Evolutionary conservation across 73 alveolate genomes (phyloP).

Genomic region (Breviolum minutum): DNA sequence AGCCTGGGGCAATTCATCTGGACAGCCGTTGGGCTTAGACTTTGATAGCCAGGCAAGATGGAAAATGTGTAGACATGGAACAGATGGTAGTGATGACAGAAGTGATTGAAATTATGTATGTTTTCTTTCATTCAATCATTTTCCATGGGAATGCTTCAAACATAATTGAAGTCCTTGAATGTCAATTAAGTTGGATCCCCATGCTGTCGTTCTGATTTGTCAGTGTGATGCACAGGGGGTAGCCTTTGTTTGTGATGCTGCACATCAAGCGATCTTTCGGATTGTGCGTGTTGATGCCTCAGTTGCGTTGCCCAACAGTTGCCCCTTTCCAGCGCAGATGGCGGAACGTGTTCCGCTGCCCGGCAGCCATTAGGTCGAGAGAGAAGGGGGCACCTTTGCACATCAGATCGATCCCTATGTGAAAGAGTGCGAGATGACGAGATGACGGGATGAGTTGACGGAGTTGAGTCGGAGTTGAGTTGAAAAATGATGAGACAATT

Average conservation of each 20-base stretch:
- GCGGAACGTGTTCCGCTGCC: not conserved
- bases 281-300: conserved; percentile 96
- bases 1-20: conserved; percentile 93
- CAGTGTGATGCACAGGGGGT: conserved; percentile 96
- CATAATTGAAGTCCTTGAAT: not conserved
- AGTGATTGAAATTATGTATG: not conserved
- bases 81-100: too few relatives aligned
- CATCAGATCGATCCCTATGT: conserved; percentile 91
- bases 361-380: conserved; percentile 45
- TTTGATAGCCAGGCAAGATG: conserved; percentile 64
- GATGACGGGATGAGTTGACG: too few relatives aligned
- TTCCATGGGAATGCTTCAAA: too few relatives aligned
- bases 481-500: too few relatives aligned
- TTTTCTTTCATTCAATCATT: too few relatives aligned
- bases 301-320: not conserved
- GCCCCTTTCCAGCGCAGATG: not conserved
- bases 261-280: conserved; percentile 97
- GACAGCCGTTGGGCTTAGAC: conserved; percentile 95
- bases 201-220: not conserved
- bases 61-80: not conserved
- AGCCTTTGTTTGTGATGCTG: conserved; percentile 98
- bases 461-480: too few relatives aligned
- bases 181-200: not conserved
- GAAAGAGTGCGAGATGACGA: conserved; percentile 19
- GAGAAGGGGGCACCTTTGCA: conserved; percentile 93